phyloP scores from a whole-genome alignment of 2,329 filamentous ascomycete genomes.

The Aspergillus vadensis region DNA sequence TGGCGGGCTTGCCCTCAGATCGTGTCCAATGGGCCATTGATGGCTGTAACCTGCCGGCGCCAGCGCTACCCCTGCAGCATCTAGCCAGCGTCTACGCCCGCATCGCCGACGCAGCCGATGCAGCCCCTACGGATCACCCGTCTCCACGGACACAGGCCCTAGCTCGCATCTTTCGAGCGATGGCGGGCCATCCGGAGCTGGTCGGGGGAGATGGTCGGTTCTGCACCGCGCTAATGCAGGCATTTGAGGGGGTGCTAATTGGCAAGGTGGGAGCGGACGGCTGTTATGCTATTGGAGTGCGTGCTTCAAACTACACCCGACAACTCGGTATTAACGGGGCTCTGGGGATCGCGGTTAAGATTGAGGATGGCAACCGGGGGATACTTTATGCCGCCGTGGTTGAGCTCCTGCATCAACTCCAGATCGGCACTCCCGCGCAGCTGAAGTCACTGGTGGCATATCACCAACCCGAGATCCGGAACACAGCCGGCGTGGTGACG shows the following conservation, averaged over 20 bases:
- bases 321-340: slow-evolving; percentile 40
- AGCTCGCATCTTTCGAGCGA: slow-evolving; percentile 46
- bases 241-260: slow-evolving; percentile 42
- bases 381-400: slow-evolving; percentile 49
- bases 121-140: background rate
- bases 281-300: slow-evolving; percentile 51
- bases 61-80: slow-evolving; percentile 43
- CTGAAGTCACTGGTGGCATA: slow-evolving; percentile 36
- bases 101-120: slow-evolving; percentile 40
- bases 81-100: slow-evolving; percentile 41
- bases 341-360: slow-evolving; percentile 50
- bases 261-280: slow-evolving; percentile 55
- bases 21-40: slow-evolving; percentile 48
- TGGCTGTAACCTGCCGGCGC: slow-evolving; percentile 53
- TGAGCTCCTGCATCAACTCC: slow-evolving; percentile 50
- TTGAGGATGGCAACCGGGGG: slow-evolving; percentile 52
- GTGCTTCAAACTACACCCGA: slow-evolving; percentile 41
- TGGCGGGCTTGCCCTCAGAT: slow-evolving; percentile 31
- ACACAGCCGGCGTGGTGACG: slow-evolving; percentile 44
- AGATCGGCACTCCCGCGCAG: slow-evolving; percentile 38
- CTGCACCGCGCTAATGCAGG: slow-evolving; percentile 50
- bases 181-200: slow-evolving; percentile 47
- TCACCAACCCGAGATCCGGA: slow-evolving; percentile 37
- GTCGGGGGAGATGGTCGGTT: slow-evolving; percentile 52
- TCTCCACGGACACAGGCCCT: slow-evolving; percentile 29